Evolutionary conservation across 108 stramenopile genomes (phyloP).

Genomic region (Thalassiosira profunda): DNA sequence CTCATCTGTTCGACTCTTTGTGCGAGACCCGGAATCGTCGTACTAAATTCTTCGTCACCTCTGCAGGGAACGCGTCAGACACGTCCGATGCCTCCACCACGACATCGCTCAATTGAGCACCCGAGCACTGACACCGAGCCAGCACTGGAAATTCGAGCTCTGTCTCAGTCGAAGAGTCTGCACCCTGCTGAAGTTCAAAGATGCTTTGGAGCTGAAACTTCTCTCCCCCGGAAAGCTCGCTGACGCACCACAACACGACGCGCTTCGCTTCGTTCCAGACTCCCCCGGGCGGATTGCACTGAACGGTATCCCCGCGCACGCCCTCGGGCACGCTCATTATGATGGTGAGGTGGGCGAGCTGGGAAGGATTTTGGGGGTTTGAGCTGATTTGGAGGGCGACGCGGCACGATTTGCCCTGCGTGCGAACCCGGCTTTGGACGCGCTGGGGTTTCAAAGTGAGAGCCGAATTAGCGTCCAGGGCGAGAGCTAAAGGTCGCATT

Average conservation of each 20-base stretch:
- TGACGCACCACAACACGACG: slow-evolving; percentile 87
- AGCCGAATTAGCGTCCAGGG: not conserved
- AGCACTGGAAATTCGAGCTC: slow-evolving; percentile 82
- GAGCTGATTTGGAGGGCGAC: slow-evolving; percentile 91
- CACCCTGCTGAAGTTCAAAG: slow-evolving; percentile 54
- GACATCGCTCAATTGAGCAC: slow-evolving; percentile 83
- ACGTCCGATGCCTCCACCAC: slow-evolving; percentile 66
- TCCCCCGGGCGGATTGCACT: slow-evolving; percentile 85
- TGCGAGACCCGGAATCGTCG: slow-evolving; percentile 85
- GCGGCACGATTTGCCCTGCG: slow-evolving; percentile 64
- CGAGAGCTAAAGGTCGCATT: not conserved
- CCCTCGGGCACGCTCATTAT: slow-evolving; percentile 81
- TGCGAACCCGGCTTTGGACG: slow-evolving; percentile 79
- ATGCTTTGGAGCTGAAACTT: slow-evolving; percentile 89
- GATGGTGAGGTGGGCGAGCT: slow-evolving; percentile 81
- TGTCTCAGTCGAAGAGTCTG: slow-evolving; percentile 26
- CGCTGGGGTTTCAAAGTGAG: slow-evolving; percentile 44
- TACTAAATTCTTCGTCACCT: slow-evolving; percentile 76
- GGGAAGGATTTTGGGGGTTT: slow-evolving; percentile 85
- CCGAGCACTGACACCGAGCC: slow-evolving; percentile 84
- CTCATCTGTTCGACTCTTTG: slow-evolving; percentile 34
- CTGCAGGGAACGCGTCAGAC: slow-evolving; percentile 60
- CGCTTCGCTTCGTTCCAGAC: slow-evolving; percentile 85
- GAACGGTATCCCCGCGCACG: slow-evolving; percentile 69
- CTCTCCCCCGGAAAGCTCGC: slow-evolving; percentile 82